A percentile compares a stretch with the other conserved stretches of the same genome.
These are phyloP conservation scores for Wickerhamiella alocasiicola DNA, from an alignment of 805 yeast genomes.

Conservation along the genomic window DNA sequence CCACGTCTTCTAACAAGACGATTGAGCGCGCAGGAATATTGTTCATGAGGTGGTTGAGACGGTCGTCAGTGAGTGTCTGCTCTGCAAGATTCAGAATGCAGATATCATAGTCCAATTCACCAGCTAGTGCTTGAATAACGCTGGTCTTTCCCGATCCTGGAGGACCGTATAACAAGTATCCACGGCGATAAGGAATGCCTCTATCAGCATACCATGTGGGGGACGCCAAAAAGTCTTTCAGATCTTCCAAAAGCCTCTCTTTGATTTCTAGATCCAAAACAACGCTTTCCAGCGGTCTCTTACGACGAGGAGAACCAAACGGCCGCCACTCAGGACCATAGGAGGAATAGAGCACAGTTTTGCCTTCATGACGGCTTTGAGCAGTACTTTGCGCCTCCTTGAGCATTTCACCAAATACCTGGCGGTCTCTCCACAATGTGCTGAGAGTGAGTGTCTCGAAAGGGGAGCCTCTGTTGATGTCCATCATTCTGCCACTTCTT, in stretches of 20 bases:
- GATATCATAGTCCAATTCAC: conserved; percentile 88
- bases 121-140: conserved; percentile 92
- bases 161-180: conserved; percentile 88
- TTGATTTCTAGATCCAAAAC: conserved; percentile 67
- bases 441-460: conserved; percentile 93
- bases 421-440: conserved; percentile 72
- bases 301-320: conserved; percentile 88
- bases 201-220: conserved; percentile 89
- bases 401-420: conserved; percentile 54
- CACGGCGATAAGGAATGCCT: conserved; percentile 96
- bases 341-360: conserved; percentile 83
- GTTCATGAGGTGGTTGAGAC: conserved; percentile 90
- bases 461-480: conserved; percentile 83
- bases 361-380: conserved; percentile 72
- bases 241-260: conserved; percentile 54
- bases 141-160: conserved; percentile 97
- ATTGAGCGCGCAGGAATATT: conserved; percentile 86
- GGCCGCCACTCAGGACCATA: conserved; percentile 99
- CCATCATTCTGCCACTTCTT: conserved; percentile 77
- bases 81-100: conserved; percentile 87
- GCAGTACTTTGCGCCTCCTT: conserved; percentile 80
- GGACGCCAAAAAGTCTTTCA: conserved; percentile 61
- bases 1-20: conserved; percentile 79
- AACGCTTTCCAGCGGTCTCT: conserved; percentile 74
- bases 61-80: conserved; percentile 82